Evolutionary conservation across 805 yeast species (phyloP), one percentile per base, ranked within the genome.

Genomic region (Yarrowia keelungensis): DNA sequence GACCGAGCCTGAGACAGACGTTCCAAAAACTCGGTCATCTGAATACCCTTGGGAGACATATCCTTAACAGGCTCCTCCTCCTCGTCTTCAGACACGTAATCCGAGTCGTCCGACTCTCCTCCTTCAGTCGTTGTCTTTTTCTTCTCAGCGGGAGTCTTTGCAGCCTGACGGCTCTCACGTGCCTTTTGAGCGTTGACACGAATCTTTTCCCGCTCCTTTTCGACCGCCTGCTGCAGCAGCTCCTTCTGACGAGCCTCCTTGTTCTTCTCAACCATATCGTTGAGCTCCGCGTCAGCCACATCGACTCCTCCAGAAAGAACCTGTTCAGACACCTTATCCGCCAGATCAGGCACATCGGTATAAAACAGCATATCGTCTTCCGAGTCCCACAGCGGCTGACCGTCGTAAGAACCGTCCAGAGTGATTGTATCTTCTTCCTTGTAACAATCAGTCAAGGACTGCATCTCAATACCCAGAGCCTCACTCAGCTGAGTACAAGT

Each of bases 351-450:
- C 9, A 90, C 83, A 75, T 91, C 96, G 58, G 83, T 79, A 77
- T 93, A 92, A 74, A 91, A 92, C 70, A 80, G 81, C 70, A 83
- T 82, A n/a, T 85, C 87, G 39, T 87, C 88, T 16, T 86, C 86
- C 69, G 83, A 87, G 47, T 85, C 90, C 96, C 96, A 91, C 71
- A 35, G 76, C 75, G 10, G 65, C 59, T 59, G 66, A n/a, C 67
- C 67, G 12, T 62, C 69, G 12, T 69, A 49, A 14, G 71, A 50
- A 39, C 69, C 56, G 47, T 58, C 58, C 66, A 67, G 39, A 68
- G 74, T 66, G 53, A 72, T 73, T 4, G 72, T 58, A 3, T 73
- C 75, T 0, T 72, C 76, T 1, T 74, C 79, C 2, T 70, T 72
- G 3, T 71, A 76, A 2, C 72, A 76, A 7, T 71, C 49, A 9